Percentiles rank a stretch among this genome's conserved stretches.
These are phyloP conservation scores for Tulasnella sp. DNA, from an alignment of 768 basidiomycete species.

Conservation along the genomic window DNA sequence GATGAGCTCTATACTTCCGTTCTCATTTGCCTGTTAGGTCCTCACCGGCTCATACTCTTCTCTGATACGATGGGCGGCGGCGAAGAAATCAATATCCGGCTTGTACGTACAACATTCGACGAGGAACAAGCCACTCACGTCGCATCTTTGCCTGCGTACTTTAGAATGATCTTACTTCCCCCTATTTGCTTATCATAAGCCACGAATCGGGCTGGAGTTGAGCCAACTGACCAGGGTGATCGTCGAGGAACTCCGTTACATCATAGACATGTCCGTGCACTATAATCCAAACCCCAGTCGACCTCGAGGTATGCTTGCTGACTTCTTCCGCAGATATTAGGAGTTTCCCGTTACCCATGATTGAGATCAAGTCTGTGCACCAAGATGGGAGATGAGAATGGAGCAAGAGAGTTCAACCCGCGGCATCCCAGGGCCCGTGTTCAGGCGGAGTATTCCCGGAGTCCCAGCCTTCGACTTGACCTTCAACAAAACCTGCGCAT, in stretches of 20 bases:
- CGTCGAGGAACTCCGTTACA: slow-evolving; percentile 58
- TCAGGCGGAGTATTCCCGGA: no score
- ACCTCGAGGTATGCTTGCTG: slow-evolving; percentile 34
- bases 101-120: not conserved
- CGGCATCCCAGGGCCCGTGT: no score
- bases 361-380: no score
- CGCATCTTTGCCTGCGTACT: slow-evolving; percentile 83
- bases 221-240: slow-evolving; percentile 45
- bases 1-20: slow-evolving; percentile 58
- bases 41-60: slow-evolving; percentile 80
- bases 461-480: no score
- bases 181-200: slow-evolving; percentile 30
- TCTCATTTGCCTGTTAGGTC: not conserved
- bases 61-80: slow-evolving; percentile 27
- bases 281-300: slow-evolving; percentile 68
- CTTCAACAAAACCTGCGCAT: no score
- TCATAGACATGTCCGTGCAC: slow-evolving; percentile 76
- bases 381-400: no score
- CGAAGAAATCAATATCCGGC: not conserved
- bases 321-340: slow-evolving; percentile 25
- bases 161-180: slow-evolving; percentile 73
- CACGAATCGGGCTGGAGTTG: not conserved
- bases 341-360: slow-evolving; percentile 12
- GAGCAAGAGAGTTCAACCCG: no score
- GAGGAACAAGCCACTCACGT: slow-evolving; percentile 42